Evolutionary conservation across 1,139 yeast genomes (phyloP).

Genomic region (Taphrina sp.): DNA sequence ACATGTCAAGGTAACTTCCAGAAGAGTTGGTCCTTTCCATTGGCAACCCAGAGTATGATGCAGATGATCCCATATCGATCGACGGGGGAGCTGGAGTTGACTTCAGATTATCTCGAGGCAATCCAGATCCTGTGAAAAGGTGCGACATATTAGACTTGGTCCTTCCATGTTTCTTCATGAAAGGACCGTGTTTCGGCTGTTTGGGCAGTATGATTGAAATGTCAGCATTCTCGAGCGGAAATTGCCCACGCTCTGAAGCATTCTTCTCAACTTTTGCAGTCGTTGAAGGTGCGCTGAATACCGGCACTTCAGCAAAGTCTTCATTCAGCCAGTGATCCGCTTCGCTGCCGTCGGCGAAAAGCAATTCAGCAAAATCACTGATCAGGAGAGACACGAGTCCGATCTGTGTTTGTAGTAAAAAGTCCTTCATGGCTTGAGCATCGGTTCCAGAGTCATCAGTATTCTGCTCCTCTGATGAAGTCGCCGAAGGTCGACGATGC

Average conservation of each 20-base stretch:
- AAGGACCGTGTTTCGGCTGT: neutral
- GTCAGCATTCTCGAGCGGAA: neutral
- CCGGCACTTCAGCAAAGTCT: conserved; percentile 22
- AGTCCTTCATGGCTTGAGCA: conserved; percentile 10
- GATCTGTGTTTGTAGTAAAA: conserved; percentile 7
- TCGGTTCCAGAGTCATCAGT: neutral
- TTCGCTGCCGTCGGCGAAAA: conserved; percentile 21
- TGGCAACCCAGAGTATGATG: neutral
- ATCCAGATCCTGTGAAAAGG: conserved; percentile 1
- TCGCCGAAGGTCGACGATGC: neutral
- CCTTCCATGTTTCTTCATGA: conserved; percentile 2
- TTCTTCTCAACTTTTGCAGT: neutral
- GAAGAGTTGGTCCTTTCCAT: conserved; percentile 8
- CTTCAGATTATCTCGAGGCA: conserved; percentile 1
- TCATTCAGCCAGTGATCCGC: conserved; percentile 24
- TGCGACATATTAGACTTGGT: conserved; percentile 9
- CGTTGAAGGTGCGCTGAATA: no score
- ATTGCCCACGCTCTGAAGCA: neutral
- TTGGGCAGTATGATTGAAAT: neutral
- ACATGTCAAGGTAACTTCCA: conserved; percentile 7
- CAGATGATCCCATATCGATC: conserved; percentile 4
- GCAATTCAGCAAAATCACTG: conserved; percentile 12
- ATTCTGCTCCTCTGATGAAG: neutral
- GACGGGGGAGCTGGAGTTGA: conserved; percentile 22
- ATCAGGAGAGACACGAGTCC: conserved; percentile 12